Base-by-base conservation (phyloP, 1,139 yeast species). In the Pichia sp. region DNA sequence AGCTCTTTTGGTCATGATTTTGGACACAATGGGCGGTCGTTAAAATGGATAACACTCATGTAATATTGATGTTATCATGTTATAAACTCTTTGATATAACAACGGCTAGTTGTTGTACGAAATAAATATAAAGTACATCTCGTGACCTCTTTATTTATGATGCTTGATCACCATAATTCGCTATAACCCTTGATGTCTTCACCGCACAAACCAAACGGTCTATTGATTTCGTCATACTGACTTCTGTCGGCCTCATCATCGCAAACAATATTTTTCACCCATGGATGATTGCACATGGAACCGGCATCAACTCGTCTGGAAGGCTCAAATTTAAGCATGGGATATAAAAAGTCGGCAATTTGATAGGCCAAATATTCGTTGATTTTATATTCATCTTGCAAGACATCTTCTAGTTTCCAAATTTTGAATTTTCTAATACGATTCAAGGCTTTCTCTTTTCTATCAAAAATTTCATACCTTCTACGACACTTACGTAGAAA, bases 361-460 rank as follows among this genome's bases (percentile, higher is more conserved):
- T 79, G 77, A 49, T 66, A 87, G 31, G 84, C 78, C 26, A 90
- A 74, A 55, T 86, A 95, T 56, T 88, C 96, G 53, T 85, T 96
- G 49, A 94, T 82, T 58, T 84, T 85, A 55, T 76, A 83, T 48
- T 81, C 82, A 58, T 85, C 83, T 77, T 87, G 74, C 44, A 92
- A 64, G 8, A 83, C 88, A 49, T 75, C 77, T 47, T 69, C 65
- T 52, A 83, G 65, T 1, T 80, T 73, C 92, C 90, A 82, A 49
- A 71, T 76, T 58, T 80, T 80, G 54, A 83, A 65, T 52, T 72
- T 73, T 23, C 76, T 65, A 37, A 83, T 82, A 55, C 77, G 77
- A 53, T 74, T 72, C 36, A 34, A 10, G 7, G 7, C 11, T 34
- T 34, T 34, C 26, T 34, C 11, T 44, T 45, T 57, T 37, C 52